phyloP scores from a whole-genome alignment of 2,329 filamentous ascomycete species.

The Diaporthe humulicola region DNA sequence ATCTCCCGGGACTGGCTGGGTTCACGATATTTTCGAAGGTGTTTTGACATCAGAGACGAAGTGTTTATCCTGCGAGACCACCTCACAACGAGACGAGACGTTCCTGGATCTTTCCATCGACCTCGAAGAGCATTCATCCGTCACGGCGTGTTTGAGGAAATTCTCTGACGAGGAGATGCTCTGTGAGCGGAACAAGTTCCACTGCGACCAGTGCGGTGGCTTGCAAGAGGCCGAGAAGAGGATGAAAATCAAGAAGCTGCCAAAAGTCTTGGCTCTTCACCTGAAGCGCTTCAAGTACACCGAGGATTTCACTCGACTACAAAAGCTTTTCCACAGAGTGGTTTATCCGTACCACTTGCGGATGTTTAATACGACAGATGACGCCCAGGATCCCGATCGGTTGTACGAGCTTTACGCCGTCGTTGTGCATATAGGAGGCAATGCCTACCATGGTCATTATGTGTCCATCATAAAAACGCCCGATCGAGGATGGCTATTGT shows the following conservation, averaged over 20 bases:
- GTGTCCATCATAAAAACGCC: conserved; percentile 98
- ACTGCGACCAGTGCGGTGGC: conserved; percentile 97
- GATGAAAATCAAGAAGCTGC: conserved; percentile 98
- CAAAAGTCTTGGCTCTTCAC: conserved; percentile 91
- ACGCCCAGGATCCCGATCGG: conserved; percentile 92
- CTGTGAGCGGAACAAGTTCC: conserved; percentile 98
- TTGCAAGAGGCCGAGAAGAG: conserved; percentile 98
- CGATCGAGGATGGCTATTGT: conserved; percentile 94
- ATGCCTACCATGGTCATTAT: conserved; percentile 97
- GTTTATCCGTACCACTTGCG: conserved; percentile 97
- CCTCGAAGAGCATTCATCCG: conserved; percentile 93
- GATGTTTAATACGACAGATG: conserved; percentile 97
- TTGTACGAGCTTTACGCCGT: conserved; percentile 98
- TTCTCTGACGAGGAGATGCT: conserved; percentile 99
- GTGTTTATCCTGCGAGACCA: conserved; percentile 95
- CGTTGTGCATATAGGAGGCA: conserved; percentile 96
- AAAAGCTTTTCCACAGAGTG: conserved; percentile 97
- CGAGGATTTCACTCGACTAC: conserved; percentile 90
- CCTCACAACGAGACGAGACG: conserved; percentile 94
- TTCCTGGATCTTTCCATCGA: conserved; percentile 98
- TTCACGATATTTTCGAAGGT: conserved; percentile 97
- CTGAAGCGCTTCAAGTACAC: conserved; percentile 99
- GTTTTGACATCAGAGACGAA: conserved; percentile 95
- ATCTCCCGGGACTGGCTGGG: conserved; percentile 83
- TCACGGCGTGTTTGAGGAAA: conserved; percentile 93